Conservation (phyloP, 106 monocot genomes). For the Gastrodia elata region DNA sequence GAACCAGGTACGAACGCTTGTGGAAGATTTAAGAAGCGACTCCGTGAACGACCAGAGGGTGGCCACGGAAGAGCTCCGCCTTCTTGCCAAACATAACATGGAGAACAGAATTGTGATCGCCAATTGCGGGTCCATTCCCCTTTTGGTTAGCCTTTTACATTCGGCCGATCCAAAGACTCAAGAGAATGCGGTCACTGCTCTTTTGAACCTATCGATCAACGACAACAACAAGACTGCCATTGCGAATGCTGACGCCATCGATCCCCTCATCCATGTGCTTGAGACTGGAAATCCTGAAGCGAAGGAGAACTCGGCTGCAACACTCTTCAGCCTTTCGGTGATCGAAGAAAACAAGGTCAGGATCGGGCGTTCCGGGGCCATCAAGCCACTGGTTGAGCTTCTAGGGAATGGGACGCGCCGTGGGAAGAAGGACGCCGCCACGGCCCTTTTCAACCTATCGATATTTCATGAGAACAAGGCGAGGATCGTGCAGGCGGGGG, state of each 20-base stretch:
- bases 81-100: conserved; percentile 71
- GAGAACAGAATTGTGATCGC: conserved; percentile 79
- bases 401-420: conserved; percentile 71
- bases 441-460: conserved; percentile 90
- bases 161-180: conserved; percentile 59
- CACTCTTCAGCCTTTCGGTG: conserved; percentile 82
- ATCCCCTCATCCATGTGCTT: conserved; percentile 83
- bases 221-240: conserved; percentile 85
- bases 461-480: conserved; percentile 88
- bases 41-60: conserved; percentile 47
- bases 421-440: conserved; percentile 93
- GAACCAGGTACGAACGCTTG: conserved; percentile 34
- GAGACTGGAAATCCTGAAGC: conserved; percentile 81
- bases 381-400: conserved; percentile 66
- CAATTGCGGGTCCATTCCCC: conserved; percentile 58
- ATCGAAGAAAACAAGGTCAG: conserved; percentile 81
- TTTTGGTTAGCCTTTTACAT: conserved; percentile 55
- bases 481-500: conserved; percentile 86
- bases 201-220: conserved; percentile 87
- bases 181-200: conserved; percentile 83
- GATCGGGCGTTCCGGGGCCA: conserved; percentile 86
- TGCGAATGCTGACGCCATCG: conserved; percentile 70
- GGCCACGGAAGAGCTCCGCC: conserved; percentile 54
- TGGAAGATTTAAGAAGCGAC: conserved; percentile 68
- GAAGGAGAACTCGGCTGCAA: conserved; percentile 88